Evolutionary conservation across 495 filamentous ascomycete species (phyloP), one percentile per base, ranked within the genome.

Genomic region (Amniculicola lignicola): DNA sequence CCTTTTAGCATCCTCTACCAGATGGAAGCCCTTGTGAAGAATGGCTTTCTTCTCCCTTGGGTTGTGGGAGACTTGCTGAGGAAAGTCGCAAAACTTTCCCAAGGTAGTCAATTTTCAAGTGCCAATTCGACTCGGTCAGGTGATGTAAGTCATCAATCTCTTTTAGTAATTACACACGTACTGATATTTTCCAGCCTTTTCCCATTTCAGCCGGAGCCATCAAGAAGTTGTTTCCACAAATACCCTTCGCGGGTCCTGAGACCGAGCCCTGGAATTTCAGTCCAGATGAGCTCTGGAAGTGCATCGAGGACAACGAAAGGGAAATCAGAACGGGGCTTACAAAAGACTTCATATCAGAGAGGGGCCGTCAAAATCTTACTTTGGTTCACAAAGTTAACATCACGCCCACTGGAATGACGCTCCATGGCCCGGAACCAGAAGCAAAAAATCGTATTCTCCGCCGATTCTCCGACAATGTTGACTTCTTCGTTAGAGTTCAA

Each of bases 381-480:
- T n/a, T 61, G 23, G 74, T 90, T 29, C 79, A 84, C 48, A 79
- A 81, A 23, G 81, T 76, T 7, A 73, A 70, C n/a, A 78, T 91
- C 23, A 88, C 86, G 0, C 89, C 89, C 0, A 73, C 79, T n/a
- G 78, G 82, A 1, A 77, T 82, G 31, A 80, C 75, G n/a, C 74
- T 90, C 14, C 77, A 79, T 23, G 89, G 89, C 0, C 88, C 88
- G 1, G 81, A 83, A 31, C 67, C 78, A 1, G 89, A 91, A 69
- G 73, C 76, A 2, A 82, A 77, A 59, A 94, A 94, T 64, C 77
- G 89, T 11, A 80, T 92, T 1, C 71, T 94, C 3, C 78, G 89
- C 25, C 84, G 82, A 46, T 94, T 85, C 54, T 70, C 79, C 1
- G 62, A 79, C 1, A 75, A 85, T 53, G 75, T 72, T 2, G 79